These are phyloP conservation scores for Cladorrhinum sp. DNA, from an alignment of 2,329 filamentous ascomycete species.

Conservation along the genomic window DNA sequence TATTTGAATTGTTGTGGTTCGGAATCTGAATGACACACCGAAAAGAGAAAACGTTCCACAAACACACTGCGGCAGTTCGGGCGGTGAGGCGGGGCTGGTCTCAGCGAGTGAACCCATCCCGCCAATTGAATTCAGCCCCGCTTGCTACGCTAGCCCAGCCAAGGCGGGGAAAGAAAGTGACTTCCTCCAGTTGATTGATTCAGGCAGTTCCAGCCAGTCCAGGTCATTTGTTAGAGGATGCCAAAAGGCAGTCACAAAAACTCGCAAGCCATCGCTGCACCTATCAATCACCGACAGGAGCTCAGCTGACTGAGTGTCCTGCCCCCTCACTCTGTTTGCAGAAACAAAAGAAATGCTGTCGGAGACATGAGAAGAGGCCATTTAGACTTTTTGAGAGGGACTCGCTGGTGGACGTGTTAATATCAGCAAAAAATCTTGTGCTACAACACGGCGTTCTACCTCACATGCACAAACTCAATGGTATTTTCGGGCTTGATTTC, in stretches of 20 bases:
- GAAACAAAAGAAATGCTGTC: not conserved
- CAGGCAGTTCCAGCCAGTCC: not conserved
- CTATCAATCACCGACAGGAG: not conserved
- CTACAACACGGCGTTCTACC: not conserved
- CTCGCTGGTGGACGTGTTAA: not conserved
- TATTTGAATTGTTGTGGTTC: not conserved
- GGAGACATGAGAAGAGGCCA: not conserved
- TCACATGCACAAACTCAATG: not conserved
- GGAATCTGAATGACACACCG: not conserved
- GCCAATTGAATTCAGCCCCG: not conserved
- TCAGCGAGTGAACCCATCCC: too few species aligned
- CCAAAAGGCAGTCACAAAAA: too few species aligned
- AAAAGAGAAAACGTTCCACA: not conserved
- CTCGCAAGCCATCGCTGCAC: too few species aligned
- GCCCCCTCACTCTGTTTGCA: not conserved
- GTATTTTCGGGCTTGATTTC: conserved; percentile 2
- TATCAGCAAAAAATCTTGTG: not conserved
- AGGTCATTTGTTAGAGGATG: too few species aligned
- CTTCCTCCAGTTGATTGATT: not conserved
- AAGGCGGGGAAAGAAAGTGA: not conserved
- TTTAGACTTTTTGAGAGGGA: too few species aligned
- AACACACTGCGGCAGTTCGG: not conserved
- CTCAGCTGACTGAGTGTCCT: not conserved
- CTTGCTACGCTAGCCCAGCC: not conserved
- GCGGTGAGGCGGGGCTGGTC: not conserved